These are phyloP conservation scores for Candida gorgasii DNA, from an alignment of 805 yeast genomes.

Conservation along the genomic window DNA sequence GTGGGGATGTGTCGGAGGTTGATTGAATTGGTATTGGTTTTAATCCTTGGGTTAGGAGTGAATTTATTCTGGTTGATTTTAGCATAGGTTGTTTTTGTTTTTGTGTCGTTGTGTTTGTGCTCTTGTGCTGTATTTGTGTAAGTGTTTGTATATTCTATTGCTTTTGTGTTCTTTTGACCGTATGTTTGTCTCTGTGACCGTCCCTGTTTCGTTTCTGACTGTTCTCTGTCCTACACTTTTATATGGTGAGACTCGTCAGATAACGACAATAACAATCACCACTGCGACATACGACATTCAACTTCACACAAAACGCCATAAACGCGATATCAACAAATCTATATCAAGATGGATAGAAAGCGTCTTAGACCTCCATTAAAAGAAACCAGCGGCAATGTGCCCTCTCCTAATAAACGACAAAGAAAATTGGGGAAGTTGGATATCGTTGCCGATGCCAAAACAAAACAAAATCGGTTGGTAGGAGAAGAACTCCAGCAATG, in stretches of 20 bases:
- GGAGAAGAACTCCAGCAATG: conserved; percentile 54
- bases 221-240: too few relatives aligned
- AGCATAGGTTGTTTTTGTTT: conserved; percentile 26
- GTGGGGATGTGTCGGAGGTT: conserved; percentile 6
- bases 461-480: conserved; percentile 29
- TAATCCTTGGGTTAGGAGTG: conserved; percentile 35
- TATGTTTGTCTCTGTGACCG: too few relatives aligned
- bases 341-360: conserved; percentile 12
- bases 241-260: too few relatives aligned
- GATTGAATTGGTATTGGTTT: conserved; percentile 15
- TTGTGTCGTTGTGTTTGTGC: background rate
- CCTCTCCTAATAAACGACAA: conserved; percentile 31
- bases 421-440: background rate
- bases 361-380: conserved; percentile 31
- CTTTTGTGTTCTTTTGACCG: too few relatives aligned
- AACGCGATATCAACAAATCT: conserved; percentile 7
- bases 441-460: background rate
- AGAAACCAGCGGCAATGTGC: conserved; percentile 42
- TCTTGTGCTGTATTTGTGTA: background rate
- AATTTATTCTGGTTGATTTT: conserved; percentile 39
- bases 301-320: too few relatives aligned
- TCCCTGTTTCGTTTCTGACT: too few relatives aligned
- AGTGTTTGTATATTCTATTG: background rate
- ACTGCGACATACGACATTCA: background rate
- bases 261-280: background rate